Conservation (phyloP, 352 stramenopile genomes). For the Phytopythium vexans region DNA sequence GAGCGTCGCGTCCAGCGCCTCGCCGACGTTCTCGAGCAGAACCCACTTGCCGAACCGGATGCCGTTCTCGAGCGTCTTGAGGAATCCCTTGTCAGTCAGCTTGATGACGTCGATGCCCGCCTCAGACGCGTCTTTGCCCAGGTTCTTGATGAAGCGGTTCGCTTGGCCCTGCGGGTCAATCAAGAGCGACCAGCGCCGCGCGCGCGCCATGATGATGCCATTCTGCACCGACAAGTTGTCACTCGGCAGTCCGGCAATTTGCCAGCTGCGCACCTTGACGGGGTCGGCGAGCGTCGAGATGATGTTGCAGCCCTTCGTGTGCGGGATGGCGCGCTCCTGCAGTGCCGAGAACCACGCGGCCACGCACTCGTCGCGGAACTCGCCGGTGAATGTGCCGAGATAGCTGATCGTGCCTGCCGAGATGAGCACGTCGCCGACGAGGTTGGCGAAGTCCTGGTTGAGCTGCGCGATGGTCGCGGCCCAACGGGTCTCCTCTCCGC, state of each 20-base stretch:
- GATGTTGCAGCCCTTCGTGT: constrained; percentile 85
- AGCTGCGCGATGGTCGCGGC: constrained; percentile 83
- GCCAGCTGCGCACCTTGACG: constrained; percentile 86
- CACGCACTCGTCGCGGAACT: constrained; percentile 78
- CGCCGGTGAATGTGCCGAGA: constrained; percentile 80
- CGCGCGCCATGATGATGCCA: constrained; percentile 88
- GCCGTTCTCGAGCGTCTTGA: constrained; percentile 86
- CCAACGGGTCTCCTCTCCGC: constrained; percentile 89
- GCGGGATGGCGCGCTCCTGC: constrained; percentile 51
- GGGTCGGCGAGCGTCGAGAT: constrained; percentile 84
- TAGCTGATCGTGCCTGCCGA: constrained; percentile 88
- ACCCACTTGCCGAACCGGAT: constrained; percentile 91
- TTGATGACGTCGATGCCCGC: constrained; percentile 93
- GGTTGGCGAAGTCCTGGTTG: constrained; percentile 67
- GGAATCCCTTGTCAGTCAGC: constrained; percentile 82
- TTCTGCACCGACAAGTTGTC: constrained; percentile 93
- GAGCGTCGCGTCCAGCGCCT: constrained; percentile 88
- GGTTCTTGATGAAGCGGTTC: constrained; percentile 90
- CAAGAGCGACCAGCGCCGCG: constrained; percentile 83
- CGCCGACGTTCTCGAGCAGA: constrained; percentile 87
- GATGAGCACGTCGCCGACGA: constrained; percentile 85
- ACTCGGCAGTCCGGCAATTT: constrained; percentile 83
- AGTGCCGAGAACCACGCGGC: constrained; percentile 63
- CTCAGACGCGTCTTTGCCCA: constrained; percentile 81
- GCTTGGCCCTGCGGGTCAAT: constrained; percentile 92